Evolutionary conservation across 768 basidiomycete genomes (phyloP).

Genomic region (Gymnopilus junonius): DNA sequence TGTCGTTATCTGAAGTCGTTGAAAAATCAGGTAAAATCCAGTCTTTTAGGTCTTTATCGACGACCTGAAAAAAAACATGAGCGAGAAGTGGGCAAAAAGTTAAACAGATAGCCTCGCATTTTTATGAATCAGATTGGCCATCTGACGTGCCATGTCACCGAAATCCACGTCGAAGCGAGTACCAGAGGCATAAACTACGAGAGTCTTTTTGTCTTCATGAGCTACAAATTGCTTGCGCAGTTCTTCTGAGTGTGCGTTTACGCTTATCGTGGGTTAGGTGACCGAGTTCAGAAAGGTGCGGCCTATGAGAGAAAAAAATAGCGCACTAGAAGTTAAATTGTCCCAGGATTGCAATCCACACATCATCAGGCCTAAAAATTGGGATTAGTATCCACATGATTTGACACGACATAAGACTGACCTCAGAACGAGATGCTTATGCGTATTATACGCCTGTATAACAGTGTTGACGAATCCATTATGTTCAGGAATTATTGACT

Average conservation of each 20-base stretch:
- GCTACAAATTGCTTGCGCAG: conserved; percentile 37
- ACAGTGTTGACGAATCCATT: conserved; percentile 20
- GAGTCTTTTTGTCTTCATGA: conserved; percentile 32
- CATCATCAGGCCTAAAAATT: conserved; percentile 23
- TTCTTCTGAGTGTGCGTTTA: conserved; percentile 27
- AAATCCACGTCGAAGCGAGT: conserved; percentile 33
- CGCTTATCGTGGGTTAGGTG: background rate
- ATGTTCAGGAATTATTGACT: background rate
- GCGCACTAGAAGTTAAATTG: conserved; percentile 39
- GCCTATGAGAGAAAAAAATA: conserved; percentile 21
- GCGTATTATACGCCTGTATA: conserved; percentile 15
- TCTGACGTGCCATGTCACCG: conserved; percentile 30
- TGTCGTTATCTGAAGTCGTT: conserved; percentile 19
- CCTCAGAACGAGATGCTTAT: conserved; percentile 17
- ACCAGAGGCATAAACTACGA: conserved; percentile 25
- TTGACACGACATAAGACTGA: background rate
- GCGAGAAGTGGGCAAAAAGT: background rate
- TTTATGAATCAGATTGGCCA: conserved; percentile 27
- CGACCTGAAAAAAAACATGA: conserved; percentile 9
- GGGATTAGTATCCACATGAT: background rate
- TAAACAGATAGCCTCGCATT: conserved; percentile 14
- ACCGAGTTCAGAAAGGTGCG: conserved; percentile 5
- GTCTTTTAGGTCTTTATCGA: conserved; percentile 19
- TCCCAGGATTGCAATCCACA: conserved; percentile 43
- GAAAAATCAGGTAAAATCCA: conserved; percentile 23